Evolutionary conservation across 2,329 filamentous ascomycete species (phyloP), one percentile per base, ranked within the genome.

Genomic region (Calonectria multiphialidica): DNA sequence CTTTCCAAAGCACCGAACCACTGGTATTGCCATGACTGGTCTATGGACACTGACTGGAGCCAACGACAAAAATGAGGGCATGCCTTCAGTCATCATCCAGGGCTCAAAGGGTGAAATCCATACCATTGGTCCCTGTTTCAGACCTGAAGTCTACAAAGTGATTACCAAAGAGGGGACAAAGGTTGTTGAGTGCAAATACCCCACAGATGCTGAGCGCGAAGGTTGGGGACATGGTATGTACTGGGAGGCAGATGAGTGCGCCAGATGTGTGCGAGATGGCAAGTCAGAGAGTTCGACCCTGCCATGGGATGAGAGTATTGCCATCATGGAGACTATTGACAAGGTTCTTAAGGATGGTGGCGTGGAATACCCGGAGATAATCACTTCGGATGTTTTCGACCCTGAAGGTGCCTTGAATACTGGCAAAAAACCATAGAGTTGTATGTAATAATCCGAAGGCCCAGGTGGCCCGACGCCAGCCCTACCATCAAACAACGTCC

Each of bases 1-100:
- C 65, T 97, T 97, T 86, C 93, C 94, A 1, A 78, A 83, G 74
- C 87, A 88, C 83, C 88, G 89, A 77, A 91, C 90, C 69, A 93
- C 94, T 78, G 95, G 93, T 69, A 88, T 97, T 57, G 93, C 92
- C 28, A 89, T 91, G 74, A 93, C 45, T 18, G 45, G 45, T 10
- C 45, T 66, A 7, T 50, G 62, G 45, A 53, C 45, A 10, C 3
- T 6, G 13, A 66, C 62, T 13, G 44, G 62, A 28, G 45, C 23
- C 47, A 53, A 66, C 23, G 45, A 28, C 7, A 28, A 40, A 1
- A 28, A 53, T 10, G 62, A 66, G 12, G 62, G 45, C 15, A 53
- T 66, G 57, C 62, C 62, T 15, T 49, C 62, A 5, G 33, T 66
- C 15, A 21, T 40, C 15, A 66, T 66, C 18, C 62, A 66, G 35